Conservation (phyloP, 257 asterid species). For the Capsicum chinense region DNA sequence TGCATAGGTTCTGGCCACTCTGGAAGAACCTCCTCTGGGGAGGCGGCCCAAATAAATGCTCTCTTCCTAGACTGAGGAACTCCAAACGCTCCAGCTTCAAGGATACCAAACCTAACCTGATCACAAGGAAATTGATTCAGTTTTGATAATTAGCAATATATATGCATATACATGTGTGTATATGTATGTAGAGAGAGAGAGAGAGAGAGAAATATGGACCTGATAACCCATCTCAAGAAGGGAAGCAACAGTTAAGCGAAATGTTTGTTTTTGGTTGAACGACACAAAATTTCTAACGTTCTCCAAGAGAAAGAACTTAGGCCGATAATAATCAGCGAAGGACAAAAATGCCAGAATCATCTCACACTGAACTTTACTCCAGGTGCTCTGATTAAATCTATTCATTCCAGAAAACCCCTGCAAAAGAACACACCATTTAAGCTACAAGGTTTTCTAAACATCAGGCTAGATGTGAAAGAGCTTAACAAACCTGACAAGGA, state of each 20-base stretch:
- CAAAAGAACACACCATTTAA: slow-evolving; percentile 32
- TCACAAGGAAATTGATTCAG: slow-evolving; percentile 26
- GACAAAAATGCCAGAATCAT: slow-evolving; percentile 93
- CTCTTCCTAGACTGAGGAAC: slow-evolving; percentile 95
- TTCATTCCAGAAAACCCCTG: slow-evolving; percentile 99
- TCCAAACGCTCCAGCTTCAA: slow-evolving; percentile 96
- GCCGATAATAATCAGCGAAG: slow-evolving; percentile 90
- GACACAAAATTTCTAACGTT: slow-evolving; percentile 92
- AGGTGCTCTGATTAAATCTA: slow-evolving; percentile 84
- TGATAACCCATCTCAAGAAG: slow-evolving; percentile 98
- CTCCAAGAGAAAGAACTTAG: slow-evolving; percentile 88
- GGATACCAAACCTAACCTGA: slow-evolving; percentile 87
- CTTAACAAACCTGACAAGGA: slow-evolving; percentile 82
- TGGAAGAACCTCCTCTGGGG: slow-evolving; percentile 85
- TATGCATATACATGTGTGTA: not conserved
- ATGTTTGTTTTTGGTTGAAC: slow-evolving; percentile 95
- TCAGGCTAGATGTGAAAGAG: slow-evolving; percentile 24
- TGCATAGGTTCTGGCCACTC: slow-evolving; percentile 99
- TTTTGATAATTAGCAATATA: not conserved
- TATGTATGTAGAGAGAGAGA: not conserved
- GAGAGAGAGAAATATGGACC: slow-evolving; percentile 44
- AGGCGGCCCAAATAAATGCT: slow-evolving; percentile 97
- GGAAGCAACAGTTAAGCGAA: slow-evolving; percentile 85
- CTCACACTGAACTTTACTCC: slow-evolving; percentile 98
- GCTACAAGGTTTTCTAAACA: slow-evolving; percentile 30